phyloP scores from a whole-genome alignment of 192 early-diverging fungal genomes.

The Coemansia sp. region DNA sequence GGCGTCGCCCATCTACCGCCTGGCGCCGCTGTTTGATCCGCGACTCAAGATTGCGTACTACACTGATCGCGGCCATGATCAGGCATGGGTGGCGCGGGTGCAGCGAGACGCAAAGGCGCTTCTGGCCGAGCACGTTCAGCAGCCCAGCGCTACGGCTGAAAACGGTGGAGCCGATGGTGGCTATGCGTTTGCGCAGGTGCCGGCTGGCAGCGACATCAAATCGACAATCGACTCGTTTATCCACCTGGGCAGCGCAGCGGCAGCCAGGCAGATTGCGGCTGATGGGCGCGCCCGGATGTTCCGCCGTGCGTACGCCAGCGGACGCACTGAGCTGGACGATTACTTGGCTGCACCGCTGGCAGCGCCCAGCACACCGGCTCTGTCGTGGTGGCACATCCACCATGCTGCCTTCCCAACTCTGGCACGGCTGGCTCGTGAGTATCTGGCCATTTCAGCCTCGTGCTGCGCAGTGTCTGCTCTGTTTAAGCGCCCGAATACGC shows the following conservation, averaged over 20 bases:
- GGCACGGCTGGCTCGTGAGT: constrained; percentile 39
- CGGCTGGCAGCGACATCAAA: constrained; percentile 16
- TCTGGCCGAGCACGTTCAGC: constrained; percentile 22
- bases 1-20: constrained; percentile 49
- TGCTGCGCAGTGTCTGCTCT: constrained; percentile 20
- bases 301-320: constrained; percentile 31
- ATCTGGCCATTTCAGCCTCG: constrained; percentile 38
- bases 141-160: background rate
- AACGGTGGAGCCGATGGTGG: background rate
- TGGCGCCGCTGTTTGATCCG: constrained; percentile 52
- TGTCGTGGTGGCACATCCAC: constrained; percentile 46
- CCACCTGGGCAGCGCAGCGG: constrained; percentile 22
- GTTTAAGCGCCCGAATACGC: constrained; percentile 13
- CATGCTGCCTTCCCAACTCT: constrained; percentile 31
- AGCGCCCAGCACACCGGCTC: constrained; percentile 17
- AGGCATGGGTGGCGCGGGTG: constrained; percentile 36
- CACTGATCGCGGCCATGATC: constrained; percentile 34
- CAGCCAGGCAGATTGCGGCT: constrained; percentile 25
- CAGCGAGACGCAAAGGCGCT: constrained; percentile 41
- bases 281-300: constrained; percentile 41
- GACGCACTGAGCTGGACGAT: constrained; percentile 46
- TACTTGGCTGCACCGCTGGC: constrained; percentile 43
- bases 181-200: constrained; percentile 10
- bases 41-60: constrained; percentile 49
- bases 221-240: constrained; percentile 36